A percentile compares a stretch with the other conserved stretches of the same genome.
phyloP scores from a whole-genome alignment of 2,329 filamentous ascomycete species.

The Xylariomycetidae sp. region DNA sequence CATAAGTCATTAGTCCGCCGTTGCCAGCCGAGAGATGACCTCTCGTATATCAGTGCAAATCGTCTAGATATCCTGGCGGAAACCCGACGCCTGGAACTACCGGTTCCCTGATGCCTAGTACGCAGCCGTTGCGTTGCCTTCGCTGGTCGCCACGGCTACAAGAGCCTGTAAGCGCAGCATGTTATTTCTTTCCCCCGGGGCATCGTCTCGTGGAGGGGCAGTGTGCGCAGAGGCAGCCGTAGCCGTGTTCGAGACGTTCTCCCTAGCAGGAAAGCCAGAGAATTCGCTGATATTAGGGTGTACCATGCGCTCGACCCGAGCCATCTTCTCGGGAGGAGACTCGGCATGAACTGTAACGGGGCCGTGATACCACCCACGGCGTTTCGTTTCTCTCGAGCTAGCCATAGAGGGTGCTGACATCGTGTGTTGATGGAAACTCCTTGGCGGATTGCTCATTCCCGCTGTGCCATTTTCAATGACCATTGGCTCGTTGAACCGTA shows the following conservation, averaged over 20 bases:
- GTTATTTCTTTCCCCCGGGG: conserved; percentile 34
- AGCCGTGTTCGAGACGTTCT: conserved; percentile 16
- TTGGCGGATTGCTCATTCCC: conserved; percentile 9
- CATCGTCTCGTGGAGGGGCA: conserved; percentile 26
- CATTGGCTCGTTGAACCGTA: conserved; percentile 51
- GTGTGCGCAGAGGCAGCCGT: conserved; percentile 18
- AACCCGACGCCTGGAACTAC: too few relatives aligned
- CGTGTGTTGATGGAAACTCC: conserved; percentile 49
- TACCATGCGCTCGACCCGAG: conserved; percentile 52
- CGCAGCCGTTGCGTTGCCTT: conserved; percentile 36
- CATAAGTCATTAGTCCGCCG: too few relatives aligned
- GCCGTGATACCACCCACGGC: conserved; percentile 69
- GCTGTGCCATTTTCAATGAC: conserved; percentile 20
- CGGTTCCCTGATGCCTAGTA: too few relatives aligned
- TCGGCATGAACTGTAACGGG: conserved; percentile 35
- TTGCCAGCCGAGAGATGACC: too few relatives aligned
- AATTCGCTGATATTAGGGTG: conserved; percentile 53
- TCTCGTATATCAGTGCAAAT: too few relatives aligned
- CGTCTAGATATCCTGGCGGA: too few relatives aligned
- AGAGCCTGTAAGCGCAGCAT: conserved; percentile 57
- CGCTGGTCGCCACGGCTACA: conserved; percentile 60
- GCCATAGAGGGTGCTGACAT: conserved; percentile 54
- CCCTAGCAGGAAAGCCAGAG: conserved; percentile 43
- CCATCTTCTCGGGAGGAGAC: conserved; percentile 33
- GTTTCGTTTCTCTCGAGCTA: conserved; percentile 56